Percentiles rank a stretch among this genome's conserved stretches.
phyloP scores from a whole-genome alignment of 306 rosid species.

The Adenanthera pavonina region DNA sequence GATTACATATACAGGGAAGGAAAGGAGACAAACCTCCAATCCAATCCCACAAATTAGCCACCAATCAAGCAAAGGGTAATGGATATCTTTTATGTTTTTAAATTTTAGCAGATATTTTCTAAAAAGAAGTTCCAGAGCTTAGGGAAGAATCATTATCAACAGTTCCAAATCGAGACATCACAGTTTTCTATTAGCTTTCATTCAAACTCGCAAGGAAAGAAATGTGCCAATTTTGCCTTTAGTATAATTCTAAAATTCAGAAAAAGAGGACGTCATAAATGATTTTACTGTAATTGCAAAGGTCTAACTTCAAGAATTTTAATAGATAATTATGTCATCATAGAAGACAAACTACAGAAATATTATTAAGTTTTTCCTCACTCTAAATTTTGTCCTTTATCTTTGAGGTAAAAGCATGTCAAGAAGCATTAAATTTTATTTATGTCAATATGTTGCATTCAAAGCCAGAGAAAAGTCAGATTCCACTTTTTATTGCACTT shows the following conservation, averaged over 20 bases:
- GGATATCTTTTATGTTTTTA: neutral
- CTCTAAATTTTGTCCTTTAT: slow-evolving; percentile 1
- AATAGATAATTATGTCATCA: neutral
- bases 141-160: neutral
- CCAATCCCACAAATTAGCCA: neutral
- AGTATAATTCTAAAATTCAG: neutral
- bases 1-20: neutral
- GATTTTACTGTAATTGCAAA: neutral
- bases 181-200: slow-evolving; percentile 23
- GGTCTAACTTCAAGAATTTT: slow-evolving; percentile 2
- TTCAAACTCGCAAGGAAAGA: neutral
- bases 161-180: neutral
- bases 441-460: slow-evolving; percentile 18
- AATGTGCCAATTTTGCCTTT: neutral
- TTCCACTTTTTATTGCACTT: neutral
- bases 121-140: neutral
- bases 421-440: slow-evolving; percentile 1
- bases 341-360: neutral
- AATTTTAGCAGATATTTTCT: neutral
- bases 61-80: neutral
- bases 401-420: slow-evolving; percentile 13
- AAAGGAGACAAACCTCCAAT: neutral
- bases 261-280: neutral
- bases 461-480: slow-evolving; percentile 16
- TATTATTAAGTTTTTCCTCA: neutral